A percentile compares a stretch with the other conserved stretches of the same genome.
Conservation (phyloP, 345 rosid genomes). For the Noccaea bulbosa region DNA sequence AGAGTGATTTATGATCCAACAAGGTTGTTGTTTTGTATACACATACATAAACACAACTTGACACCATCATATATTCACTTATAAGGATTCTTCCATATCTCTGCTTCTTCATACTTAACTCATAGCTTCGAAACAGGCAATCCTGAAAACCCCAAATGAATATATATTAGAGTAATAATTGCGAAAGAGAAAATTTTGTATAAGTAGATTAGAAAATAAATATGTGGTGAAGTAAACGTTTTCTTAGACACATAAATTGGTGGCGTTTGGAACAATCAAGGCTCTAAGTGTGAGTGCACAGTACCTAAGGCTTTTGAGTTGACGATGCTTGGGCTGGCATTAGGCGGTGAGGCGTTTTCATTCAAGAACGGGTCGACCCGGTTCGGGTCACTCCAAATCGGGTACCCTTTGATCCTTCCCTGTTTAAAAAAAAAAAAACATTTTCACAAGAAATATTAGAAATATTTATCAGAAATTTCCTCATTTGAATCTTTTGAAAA, state of each 20-base stretch:
- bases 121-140: constrained; percentile 84
- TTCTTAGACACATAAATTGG: no score
- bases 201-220: no score
- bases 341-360: constrained; percentile 75
- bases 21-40: constrained; percentile 8
- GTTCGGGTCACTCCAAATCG: constrained; percentile 80
- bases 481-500: neutral
- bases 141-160: constrained; percentile 50
- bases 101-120: constrained; percentile 32
- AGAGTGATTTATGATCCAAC: constrained; percentile 36
- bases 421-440: constrained; percentile 41
- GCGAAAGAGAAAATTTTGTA: no score
- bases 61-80: constrained; percentile 26
- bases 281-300: neutral
- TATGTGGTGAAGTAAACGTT: no score
- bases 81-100: neutral
- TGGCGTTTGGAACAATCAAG: neutral
- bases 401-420: constrained; percentile 96
- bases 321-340: constrained; percentile 89
- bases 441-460: constrained; percentile 25
- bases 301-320: constrained; percentile 81
- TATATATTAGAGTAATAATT: constrained; percentile 6
- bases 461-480: neutral
- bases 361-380: constrained; percentile 79
- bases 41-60: constrained; percentile 33